phyloP scores from a whole-genome alignment of 2,329 filamentous ascomycete species.

The Ophiocordyceps camponoti-saundersi region DNA sequence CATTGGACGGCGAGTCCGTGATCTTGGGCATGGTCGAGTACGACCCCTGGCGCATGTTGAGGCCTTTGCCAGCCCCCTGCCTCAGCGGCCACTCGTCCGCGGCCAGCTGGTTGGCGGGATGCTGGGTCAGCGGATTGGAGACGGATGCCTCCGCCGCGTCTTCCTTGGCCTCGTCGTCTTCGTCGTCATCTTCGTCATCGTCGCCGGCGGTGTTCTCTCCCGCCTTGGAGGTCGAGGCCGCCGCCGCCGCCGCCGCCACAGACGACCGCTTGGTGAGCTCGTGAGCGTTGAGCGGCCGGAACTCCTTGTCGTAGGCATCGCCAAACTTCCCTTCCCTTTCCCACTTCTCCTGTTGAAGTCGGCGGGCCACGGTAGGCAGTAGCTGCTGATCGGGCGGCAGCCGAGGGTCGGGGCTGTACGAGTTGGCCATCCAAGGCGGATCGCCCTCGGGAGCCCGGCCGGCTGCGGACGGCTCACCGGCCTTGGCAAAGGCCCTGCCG shows the following conservation, averaged over 20 bases:
- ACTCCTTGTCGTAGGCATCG: constrained; percentile 72
- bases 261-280: constrained; percentile 29
- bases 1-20: constrained; percentile 15
- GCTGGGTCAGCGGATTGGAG: neutral
- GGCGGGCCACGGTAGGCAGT: constrained; percentile 79
- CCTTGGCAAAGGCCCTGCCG: constrained; percentile 42
- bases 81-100: constrained; percentile 44
- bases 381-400: constrained; percentile 91
- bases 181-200: constrained; percentile 2
- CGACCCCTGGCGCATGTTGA: constrained; percentile 24
- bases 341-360: constrained; percentile 89
- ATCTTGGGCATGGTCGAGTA: constrained; percentile 51
- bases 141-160: neutral
- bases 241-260: neutral
- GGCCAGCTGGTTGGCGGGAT: constrained; percentile 14
- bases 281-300: constrained; percentile 64
- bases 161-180: neutral
- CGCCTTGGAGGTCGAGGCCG: constrained; percentile 1
- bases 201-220: constrained; percentile 3
- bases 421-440: constrained; percentile 83
- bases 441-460: constrained; percentile 74
- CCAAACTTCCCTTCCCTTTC: constrained; percentile 80
- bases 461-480: constrained; percentile 32
- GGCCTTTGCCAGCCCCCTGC: constrained; percentile 26
- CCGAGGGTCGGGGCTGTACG: constrained; percentile 90